Evolutionary conservation across 805 yeast genomes (phyloP).

Genomic region (Kodamaea jinghongensis): DNA sequence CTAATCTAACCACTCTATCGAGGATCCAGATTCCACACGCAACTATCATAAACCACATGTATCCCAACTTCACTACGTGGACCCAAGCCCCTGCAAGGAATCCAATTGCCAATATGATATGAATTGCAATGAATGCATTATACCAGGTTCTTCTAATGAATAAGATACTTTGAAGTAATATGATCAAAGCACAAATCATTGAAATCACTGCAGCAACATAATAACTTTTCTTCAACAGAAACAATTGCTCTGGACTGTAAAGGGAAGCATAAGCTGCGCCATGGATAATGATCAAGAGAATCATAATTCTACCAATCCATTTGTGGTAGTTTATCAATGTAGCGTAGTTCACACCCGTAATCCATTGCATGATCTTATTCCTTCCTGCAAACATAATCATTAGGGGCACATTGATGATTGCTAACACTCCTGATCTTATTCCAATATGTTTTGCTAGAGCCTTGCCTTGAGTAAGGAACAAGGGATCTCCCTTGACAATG

Average conservation of each 20-base stretch:
- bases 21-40: conserved; percentile 36
- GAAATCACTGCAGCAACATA: conserved; percentile 21
- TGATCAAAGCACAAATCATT: conserved; percentile 30
- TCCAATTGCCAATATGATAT: conserved; percentile 41
- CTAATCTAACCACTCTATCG: conserved; percentile 31
- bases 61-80: conserved; percentile 39
- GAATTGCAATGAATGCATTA: conserved; percentile 33
- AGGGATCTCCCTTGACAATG: conserved; percentile 31
- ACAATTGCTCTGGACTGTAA: conserved; percentile 3
- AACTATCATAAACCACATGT: conserved; percentile 27
- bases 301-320: conserved; percentile 36
- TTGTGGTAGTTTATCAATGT: conserved; percentile 43
- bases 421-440: conserved; percentile 40
- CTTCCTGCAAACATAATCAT: conserved; percentile 59
- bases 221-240: conserved; percentile 2
- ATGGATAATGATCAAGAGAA: conserved; percentile 30
- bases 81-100: conserved; percentile 46
- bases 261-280: conserved; percentile 14
- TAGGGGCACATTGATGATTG: conserved; percentile 46
- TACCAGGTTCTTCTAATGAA: conserved; percentile 34
- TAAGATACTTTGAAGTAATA: conserved; percentile 32
- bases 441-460: conserved; percentile 29
- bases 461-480: conserved; percentile 28
- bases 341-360: conserved; percentile 58
- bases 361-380: conserved; percentile 53